These are phyloP conservation scores for Myxozyma monticola DNA, from an alignment of 805 yeast genomes.

Conservation along the genomic window DNA sequence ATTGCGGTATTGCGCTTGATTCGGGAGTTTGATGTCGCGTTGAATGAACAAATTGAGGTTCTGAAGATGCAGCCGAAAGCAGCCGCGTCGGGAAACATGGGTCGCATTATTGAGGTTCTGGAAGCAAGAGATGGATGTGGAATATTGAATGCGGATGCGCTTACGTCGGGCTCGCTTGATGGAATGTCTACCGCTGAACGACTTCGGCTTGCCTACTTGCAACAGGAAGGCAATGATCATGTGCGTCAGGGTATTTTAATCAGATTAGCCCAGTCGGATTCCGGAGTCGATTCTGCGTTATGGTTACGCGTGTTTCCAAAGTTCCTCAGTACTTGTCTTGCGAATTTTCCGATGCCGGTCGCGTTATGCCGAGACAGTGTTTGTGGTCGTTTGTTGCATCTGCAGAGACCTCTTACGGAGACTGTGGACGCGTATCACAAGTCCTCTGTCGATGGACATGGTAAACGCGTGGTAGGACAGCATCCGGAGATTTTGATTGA, in stretches of 20 bases:
- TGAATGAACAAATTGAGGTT: conserved; percentile 53
- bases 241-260: conserved; percentile 59
- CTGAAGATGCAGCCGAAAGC: conserved; percentile 28
- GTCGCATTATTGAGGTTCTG: conserved; percentile 61
- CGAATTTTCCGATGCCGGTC: conserved; percentile 85
- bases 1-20: conserved; percentile 71
- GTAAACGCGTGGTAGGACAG: conserved; percentile 45
- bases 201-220: conserved; percentile 62
- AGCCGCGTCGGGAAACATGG: conserved; percentile 22
- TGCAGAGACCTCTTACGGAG: conserved; percentile 46
- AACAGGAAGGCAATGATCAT: conserved; percentile 43
- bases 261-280: conserved; percentile 81
- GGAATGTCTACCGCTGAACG: conserved; percentile 73
- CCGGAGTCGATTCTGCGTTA: conserved; percentile 93
- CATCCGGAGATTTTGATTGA: conserved; percentile 61
- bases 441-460: conserved; percentile 15
- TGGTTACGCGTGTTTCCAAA: conserved; percentile 90
- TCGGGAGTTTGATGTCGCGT: conserved; percentile 84
- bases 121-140: conserved; percentile 69
- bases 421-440: conserved; percentile 33
- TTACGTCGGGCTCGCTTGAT: conserved; percentile 27
- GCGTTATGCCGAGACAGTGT: conserved; percentile 90
- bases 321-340: conserved; percentile 68
- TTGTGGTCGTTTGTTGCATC: conserved; percentile 82
- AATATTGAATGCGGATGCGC: conserved; percentile 43